phyloP scores from a whole-genome alignment of 768 basidiomycete genomes.

The Mycena vitilis region DNA sequence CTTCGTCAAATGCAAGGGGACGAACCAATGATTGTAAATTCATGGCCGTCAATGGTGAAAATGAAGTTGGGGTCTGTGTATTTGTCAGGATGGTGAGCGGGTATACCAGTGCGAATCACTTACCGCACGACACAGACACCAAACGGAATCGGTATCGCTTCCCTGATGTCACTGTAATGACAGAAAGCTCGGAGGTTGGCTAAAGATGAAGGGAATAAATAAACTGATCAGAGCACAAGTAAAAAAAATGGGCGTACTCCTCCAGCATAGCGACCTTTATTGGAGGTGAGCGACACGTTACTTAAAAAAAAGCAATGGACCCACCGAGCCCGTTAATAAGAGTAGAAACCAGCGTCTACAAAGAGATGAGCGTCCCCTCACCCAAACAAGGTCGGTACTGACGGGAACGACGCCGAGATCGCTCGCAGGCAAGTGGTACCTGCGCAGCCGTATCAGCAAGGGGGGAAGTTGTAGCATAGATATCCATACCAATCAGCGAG shows the following conservation, averaged over 20 bases:
- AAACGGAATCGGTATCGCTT: constrained; percentile 47
- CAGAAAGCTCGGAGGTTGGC: constrained; percentile 41
- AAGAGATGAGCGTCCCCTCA: no score
- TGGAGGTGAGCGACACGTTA: background rate
- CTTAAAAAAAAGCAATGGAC: background rate
- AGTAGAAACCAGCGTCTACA: constrained; percentile 14
- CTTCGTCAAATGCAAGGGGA: no score
- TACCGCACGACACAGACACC: constrained; percentile 35
- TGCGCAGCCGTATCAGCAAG: no score
- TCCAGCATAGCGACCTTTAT: constrained; percentile 17
- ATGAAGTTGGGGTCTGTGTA: constrained; percentile 45
- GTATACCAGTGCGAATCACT: constrained; percentile 10
- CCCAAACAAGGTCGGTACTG: no score
- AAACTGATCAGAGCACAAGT: background rate
- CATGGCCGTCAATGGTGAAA: constrained; percentile 60
- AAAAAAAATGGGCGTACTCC: constrained; percentile 8
- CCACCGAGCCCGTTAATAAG: constrained; percentile 34
- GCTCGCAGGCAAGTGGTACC: no score
- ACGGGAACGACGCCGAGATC: no score
- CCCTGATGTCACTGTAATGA: constrained; percentile 47
- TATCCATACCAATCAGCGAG: constrained; percentile 16
- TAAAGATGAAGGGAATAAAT: background rate
- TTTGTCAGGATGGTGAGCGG: no score
- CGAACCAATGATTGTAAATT: constrained; percentile 38
- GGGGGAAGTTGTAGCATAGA: no score